Evolutionary conservation across 2,329 filamentous ascomycete genomes (phyloP), one percentile per base, ranked within the genome.

Genomic region (Beauveria australis): DNA sequence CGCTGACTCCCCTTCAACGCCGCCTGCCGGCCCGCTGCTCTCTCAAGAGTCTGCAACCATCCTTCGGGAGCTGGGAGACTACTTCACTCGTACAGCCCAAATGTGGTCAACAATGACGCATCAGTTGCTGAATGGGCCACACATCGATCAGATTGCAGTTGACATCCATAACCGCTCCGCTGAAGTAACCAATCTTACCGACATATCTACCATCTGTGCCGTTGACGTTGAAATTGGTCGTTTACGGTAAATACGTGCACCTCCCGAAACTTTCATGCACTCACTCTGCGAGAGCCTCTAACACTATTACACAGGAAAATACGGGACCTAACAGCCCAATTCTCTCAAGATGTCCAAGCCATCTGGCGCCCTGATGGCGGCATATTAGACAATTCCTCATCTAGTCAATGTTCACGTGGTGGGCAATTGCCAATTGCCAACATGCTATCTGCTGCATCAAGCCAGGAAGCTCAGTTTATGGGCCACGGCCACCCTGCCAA

Each of bases 1-100:
- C 37, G 24, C 52, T 19, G 26, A 40, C 10, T 60, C 62, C n/a
- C 61, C 60, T 44, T 46, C 63, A 18, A 44, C 56, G 53, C 59
- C 54, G n/a, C 64, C 62, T 48, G 62, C 59, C 48, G 28, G 61
- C 56, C n/a, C 55, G 43, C 26, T 48, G 19, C 37, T 54, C 54
- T 24, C 60, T 18, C 49, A 52, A 14, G 63, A 66, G 48, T 63
- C 67, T 16, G 66, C 67, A 16, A 71, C 69, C 46, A 60, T 75
- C 55, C 67, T 74, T 47, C 65, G 64, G 37, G 71, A 74, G 40
- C 68, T 74, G 61, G 73, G 73, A 37, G 72, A 75, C 26, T 75
- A 75, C 61, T 63, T 75, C 26, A 65, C 67, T 33, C 70, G 69
- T 28, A 72, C 70, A n/a, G 71, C 73, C 24, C 59, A 67, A 43